A percentile compares a stretch with the other conserved stretches of the same genome.
Evolutionary conservation across 805 yeast species (phyloP).

Genomic region (Ogataea naganishii): DNA sequence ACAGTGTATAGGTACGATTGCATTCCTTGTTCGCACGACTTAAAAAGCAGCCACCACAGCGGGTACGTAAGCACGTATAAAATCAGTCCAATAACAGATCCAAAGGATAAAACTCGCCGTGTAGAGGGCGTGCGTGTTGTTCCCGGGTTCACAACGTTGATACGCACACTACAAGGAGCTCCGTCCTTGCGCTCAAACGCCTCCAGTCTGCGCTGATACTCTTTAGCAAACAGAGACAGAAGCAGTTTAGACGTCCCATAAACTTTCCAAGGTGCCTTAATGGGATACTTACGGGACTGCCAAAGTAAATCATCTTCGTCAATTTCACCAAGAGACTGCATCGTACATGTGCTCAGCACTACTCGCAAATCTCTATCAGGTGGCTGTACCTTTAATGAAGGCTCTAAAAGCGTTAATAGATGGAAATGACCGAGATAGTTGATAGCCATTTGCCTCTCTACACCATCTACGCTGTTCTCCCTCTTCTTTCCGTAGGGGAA

Average conservation of each 20-base stretch:
- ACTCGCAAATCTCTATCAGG: constrained; percentile 91
- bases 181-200: constrained; percentile 59
- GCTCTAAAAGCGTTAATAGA: constrained; percentile 69
- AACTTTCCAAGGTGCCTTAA: constrained; percentile 58
- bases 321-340: constrained; percentile 66
- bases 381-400: constrained; percentile 81
- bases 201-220: constrained; percentile 60
- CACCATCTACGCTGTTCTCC: constrained; percentile 66
- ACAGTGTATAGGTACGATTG: constrained; percentile 67
- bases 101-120: constrained; percentile 69
- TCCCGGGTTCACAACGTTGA: constrained; percentile 85
- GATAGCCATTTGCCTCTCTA: constrained; percentile 76
- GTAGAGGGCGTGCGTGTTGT: constrained; percentile 82
- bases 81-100: constrained; percentile 52
- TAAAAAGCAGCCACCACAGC: constrained; percentile 71
- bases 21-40: constrained; percentile 69
- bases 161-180: constrained; percentile 58
- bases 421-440: constrained; percentile 81
- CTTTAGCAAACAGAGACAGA: constrained; percentile 66
- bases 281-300: constrained; percentile 50
- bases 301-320: constrained; percentile 58
- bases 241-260: constrained; percentile 79
- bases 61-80: constrained; percentile 67
- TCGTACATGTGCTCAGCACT: constrained; percentile 66
- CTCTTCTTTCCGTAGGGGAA: constrained; percentile 65